A percentile compares a stretch with the other conserved stretches of the same genome.
Conservation (phyloP, 805 yeast genomes). For the Barnettozyma populi region DNA sequence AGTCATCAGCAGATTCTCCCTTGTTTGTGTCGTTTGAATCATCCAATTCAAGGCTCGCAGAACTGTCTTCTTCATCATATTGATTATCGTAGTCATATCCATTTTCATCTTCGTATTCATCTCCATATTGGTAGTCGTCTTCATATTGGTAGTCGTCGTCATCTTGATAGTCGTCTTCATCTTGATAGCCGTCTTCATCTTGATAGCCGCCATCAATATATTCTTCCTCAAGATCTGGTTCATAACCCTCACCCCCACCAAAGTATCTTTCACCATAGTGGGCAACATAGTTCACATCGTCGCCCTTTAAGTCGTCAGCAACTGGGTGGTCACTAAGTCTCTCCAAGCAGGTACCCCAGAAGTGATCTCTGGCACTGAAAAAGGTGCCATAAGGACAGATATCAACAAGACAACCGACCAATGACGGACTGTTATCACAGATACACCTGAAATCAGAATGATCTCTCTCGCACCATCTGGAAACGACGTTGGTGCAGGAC, state of each 20-base stretch:
- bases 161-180: constrained; percentile 9
- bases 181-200: constrained; percentile 9
- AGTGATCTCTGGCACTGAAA: constrained; percentile 42
- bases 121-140: neutral
- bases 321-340: constrained; percentile 13
- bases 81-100: constrained; percentile 13
- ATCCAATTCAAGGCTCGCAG: neutral
- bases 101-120: constrained; percentile 14
- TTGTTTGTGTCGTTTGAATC: neutral
- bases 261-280: constrained; percentile 2
- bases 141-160: neutral
- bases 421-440: constrained; percentile 33
- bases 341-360: constrained; percentile 39
- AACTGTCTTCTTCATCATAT: neutral
- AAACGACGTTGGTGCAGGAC: constrained; percentile 34
- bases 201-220: constrained; percentile 4
- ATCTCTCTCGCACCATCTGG: constrained; percentile 29
- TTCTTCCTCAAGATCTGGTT: neutral
- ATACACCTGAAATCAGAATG: constrained; percentile 36
- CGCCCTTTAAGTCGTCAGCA: neutral
- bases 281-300: constrained; percentile 1
- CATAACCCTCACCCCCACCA: constrained; percentile 8
- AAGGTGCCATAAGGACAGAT: constrained; percentile 40
- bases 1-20: constrained; percentile 1
- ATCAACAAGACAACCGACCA: constrained; percentile 41